Evolutionary conservation across 106 monocot species (phyloP).

Genomic region (Hemerocallis citrina): DNA sequence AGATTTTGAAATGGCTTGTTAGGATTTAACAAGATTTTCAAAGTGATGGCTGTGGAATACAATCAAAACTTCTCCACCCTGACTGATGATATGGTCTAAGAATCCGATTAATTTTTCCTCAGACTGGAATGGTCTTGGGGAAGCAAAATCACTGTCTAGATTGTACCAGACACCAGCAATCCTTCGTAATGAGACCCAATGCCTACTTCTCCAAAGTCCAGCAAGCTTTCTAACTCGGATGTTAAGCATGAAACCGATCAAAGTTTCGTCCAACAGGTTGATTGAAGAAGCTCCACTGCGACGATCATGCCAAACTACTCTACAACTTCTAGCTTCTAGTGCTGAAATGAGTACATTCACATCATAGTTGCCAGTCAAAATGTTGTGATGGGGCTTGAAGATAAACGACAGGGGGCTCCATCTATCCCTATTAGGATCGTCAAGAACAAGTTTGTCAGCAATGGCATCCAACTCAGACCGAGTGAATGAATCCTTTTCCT

Average conservation of each 20-base stretch:
- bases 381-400: constrained; percentile 80
- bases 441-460: constrained; percentile 50
- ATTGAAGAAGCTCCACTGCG: constrained; percentile 57
- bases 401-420: constrained; percentile 65
- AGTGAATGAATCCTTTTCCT: constrained; percentile 68
- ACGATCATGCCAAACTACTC: constrained; percentile 82
- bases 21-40: neutral
- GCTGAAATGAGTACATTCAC: constrained; percentile 90
- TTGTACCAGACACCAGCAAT: constrained; percentile 78
- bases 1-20: neutral
- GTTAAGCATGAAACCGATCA: constrained; percentile 81
- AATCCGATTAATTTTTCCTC: constrained; percentile 32
- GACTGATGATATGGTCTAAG: constrained; percentile 35
- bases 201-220: constrained; percentile 77
- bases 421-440: constrained; percentile 39
- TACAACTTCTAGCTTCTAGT: constrained; percentile 44
- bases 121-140: constrained; percentile 32
- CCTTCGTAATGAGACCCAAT: constrained; percentile 66
- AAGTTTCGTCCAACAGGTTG: constrained; percentile 22
- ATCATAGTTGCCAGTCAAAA: constrained; percentile 86
- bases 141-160: constrained; percentile 74
- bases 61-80: constrained; percentile 59
- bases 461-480: constrained; percentile 64
- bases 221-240: constrained; percentile 36
- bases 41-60: constrained; percentile 20